Percentiles rank a stretch among this genome's conserved stretches.
phyloP scores from a whole-genome alignment of 1,284 basidiomycete species.

The Ustilago cynodontis region DNA sequence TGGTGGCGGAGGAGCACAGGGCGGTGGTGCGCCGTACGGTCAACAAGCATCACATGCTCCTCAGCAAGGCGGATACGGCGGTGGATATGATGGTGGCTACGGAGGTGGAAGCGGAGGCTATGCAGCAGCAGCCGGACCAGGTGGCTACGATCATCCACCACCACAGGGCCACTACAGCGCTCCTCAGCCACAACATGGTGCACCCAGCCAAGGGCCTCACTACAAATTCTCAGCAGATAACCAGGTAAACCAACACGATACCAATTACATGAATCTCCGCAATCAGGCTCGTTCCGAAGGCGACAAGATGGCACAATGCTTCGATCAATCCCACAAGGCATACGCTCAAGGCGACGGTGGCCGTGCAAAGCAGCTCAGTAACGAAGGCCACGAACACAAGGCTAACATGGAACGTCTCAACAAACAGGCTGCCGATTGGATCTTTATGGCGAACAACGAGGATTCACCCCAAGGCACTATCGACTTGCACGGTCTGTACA shows the following conservation, averaged over 20 bases:
- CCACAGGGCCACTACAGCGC: constrained; percentile 55
- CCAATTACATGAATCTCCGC: constrained; percentile 63
- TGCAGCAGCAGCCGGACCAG: constrained; percentile 28
- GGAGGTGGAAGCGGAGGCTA: constrained; percentile 25
- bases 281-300: constrained; percentile 65
- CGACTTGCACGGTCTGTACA: constrained; percentile 89
- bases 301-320: constrained; percentile 65
- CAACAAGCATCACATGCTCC: constrained; percentile 24
- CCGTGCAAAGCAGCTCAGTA: constrained; percentile 83
- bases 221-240: constrained; percentile 59
- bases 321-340: constrained; percentile 71
- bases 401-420: constrained; percentile 84
- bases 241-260: constrained; percentile 67
- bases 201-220: constrained; percentile 47
- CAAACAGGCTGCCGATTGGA: constrained; percentile 87
- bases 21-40: constrained; percentile 24
- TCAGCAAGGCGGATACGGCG: constrained; percentile 13
- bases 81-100: not conserved
- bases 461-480: constrained; percentile 60
- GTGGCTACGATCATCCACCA: constrained; percentile 45
- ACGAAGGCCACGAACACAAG: constrained; percentile 86
- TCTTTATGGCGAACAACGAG: constrained; percentile 75
- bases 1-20: constrained; percentile 6
- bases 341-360: constrained; percentile 81
- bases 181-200: constrained; percentile 39